Percentiles rank a stretch among this genome's conserved stretches.
Evolutionary conservation across 179 eudicot genomes (phyloP).

Genomic region (Silene noctiflora): DNA sequence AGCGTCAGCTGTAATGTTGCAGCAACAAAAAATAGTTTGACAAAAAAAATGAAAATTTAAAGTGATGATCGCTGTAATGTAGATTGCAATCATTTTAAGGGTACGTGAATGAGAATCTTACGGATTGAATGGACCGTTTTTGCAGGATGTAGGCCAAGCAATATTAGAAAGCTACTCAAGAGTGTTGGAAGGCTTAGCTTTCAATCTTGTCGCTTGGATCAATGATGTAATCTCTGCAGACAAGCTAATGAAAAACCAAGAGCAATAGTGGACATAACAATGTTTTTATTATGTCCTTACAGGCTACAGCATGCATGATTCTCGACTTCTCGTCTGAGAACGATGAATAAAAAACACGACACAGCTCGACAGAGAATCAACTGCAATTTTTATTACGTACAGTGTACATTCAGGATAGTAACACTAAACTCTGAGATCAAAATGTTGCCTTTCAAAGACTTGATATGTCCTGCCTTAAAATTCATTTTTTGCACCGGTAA

Average conservation of each 20-base stretch:
- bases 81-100: neutral
- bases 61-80: too few relatives aligned
- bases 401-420: conserved; percentile 12
- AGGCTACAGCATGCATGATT: conserved; percentile 5
- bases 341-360: conserved; percentile 4
- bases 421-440: conserved; percentile 11
- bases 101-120: neutral
- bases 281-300: neutral
- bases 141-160: conserved; percentile 94
- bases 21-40: too few relatives aligned
- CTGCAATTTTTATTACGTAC: neutral
- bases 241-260: conserved; percentile 50
- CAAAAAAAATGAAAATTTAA: too few relatives aligned
- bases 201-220: conserved; percentile 83
- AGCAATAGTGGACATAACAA: conserved; percentile 22
- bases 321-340: conserved; percentile 5
- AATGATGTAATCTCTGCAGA: conserved; percentile 82
- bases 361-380: neutral
- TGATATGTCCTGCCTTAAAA: neutral
- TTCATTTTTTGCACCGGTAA: neutral
- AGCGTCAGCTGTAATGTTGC: too few relatives aligned
- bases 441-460: conserved; percentile 7
- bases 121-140: conserved; percentile 2
- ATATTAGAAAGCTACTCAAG: conserved; percentile 96
- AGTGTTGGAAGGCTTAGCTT: conserved; percentile 92